Conservation (phyloP, 2,329 filamentous ascomycete genomes). For the Cladobotryum protrusum region DNA sequence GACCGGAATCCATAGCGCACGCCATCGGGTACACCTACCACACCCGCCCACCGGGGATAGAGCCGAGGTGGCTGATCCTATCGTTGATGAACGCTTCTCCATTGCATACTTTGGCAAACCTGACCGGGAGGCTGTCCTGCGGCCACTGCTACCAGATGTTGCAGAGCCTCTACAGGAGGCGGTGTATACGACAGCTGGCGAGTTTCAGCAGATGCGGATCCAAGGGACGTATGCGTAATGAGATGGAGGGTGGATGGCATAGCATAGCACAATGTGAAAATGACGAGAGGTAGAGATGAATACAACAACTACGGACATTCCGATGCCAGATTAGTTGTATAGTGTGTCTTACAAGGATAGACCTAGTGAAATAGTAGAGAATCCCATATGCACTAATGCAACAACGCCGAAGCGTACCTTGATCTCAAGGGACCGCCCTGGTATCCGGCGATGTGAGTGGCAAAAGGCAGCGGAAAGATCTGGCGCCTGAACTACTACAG, state of each 20-base stretch:
- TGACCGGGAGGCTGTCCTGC: conserved; percentile 1
- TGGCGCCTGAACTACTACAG: no score
- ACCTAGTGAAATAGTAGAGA: neutral
- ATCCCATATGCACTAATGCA: neutral
- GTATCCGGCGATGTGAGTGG: neutral
- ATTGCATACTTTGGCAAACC: conserved; percentile 7
- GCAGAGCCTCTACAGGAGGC: neutral
- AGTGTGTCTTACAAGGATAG: neutral
- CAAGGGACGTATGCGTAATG: conserved; percentile 2
- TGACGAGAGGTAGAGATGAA: neutral
- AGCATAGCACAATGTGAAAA: neutral
- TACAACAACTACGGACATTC: neutral
- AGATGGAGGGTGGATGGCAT: neutral
- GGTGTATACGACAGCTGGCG: conserved; percentile 5
- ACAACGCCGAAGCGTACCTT: no score
- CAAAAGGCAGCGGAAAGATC: no score
- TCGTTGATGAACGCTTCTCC: conserved; percentile 4
- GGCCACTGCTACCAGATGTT: conserved; percentile 1
- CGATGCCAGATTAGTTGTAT: no score
- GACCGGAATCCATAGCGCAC: conserved; percentile 5
- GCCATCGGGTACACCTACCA: conserved; percentile 7
- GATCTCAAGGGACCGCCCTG: conserved; percentile 1
- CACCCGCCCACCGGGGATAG: neutral
- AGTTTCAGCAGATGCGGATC: conserved; percentile 8
- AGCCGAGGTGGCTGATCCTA: neutral